phyloP scores from a whole-genome alignment of 352 stramenopile species.

The Phytophthora sansomeana region DNA sequence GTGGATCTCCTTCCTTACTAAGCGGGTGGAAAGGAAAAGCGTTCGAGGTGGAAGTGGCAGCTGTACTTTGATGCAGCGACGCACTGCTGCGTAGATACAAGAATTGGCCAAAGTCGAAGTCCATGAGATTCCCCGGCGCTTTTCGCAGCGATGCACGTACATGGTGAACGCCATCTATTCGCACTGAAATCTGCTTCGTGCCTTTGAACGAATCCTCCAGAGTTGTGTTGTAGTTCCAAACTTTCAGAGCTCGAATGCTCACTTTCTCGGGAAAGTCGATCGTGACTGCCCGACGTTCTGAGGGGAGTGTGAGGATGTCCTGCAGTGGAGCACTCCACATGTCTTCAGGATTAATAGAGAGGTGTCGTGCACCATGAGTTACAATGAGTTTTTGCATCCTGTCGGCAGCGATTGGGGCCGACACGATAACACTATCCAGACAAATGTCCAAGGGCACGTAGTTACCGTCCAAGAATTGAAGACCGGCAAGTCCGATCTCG shows the following conservation, averaged over 20 bases:
- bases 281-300: slow-evolving; percentile 44
- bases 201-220: slow-evolving; percentile 84
- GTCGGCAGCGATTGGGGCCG: slow-evolving; percentile 43
- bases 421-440: slow-evolving; percentile 36
- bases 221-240: slow-evolving; percentile 86
- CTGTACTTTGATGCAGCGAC: slow-evolving; percentile 9
- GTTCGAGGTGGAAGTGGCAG: not conserved
- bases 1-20: slow-evolving; percentile 10
- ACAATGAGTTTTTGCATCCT: slow-evolving; percentile 49
- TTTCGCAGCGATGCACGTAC: slow-evolving; percentile 78
- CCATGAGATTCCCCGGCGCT: slow-evolving; percentile 72
- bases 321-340: slow-evolving; percentile 75
- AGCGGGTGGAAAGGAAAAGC: slow-evolving; percentile 20
- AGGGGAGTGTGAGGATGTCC: slow-evolving; percentile 46
- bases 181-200: slow-evolving; percentile 64
- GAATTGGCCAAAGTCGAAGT: slow-evolving; percentile 90
- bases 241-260: slow-evolving; percentile 59
- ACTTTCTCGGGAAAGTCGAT: slow-evolving; percentile 62
- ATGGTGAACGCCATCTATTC: slow-evolving; percentile 56
- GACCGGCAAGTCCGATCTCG: slow-evolving; percentile 63
- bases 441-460: slow-evolving; percentile 50
- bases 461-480: slow-evolving; percentile 70
- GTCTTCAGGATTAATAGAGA: slow-evolving; percentile 52
- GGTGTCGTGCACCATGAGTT: slow-evolving; percentile 52
- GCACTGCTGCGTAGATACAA: slow-evolving; percentile 53